Percentiles rank a stretch among this genome's conserved stretches.
Evolutionary conservation across 306 rosid genomes (phyloP).

Genomic region (Cucurbita moschata): DNA sequence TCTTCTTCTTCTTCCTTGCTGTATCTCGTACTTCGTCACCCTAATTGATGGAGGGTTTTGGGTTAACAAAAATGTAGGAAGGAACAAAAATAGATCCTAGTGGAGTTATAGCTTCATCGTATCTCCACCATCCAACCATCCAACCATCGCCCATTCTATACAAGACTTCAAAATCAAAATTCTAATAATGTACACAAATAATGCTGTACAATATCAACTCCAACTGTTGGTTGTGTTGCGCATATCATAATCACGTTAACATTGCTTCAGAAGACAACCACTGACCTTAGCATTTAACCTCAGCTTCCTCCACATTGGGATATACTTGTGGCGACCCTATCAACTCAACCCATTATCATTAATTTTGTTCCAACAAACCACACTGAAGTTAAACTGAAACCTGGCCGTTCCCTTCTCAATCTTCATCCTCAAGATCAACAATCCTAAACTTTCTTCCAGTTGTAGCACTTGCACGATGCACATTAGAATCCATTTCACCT

Average conservation of each 20-base stretch:
- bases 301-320: too few species aligned
- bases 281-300: background rate
- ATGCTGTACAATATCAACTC: background rate
- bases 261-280: background rate
- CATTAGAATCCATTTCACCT: slow-evolving; percentile 32
- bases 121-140: too few species aligned
- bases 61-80: too few species aligned
- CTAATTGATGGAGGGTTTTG: too few species aligned
- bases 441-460: slow-evolving; percentile 64
- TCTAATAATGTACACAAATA: background rate
- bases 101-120: too few species aligned
- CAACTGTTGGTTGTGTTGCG: background rate
- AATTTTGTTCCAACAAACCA: background rate
- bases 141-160: too few species aligned
- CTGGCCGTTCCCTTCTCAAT: slow-evolving; percentile 21
- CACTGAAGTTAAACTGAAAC: background rate
- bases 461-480: slow-evolving; percentile 18
- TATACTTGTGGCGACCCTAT: background rate
- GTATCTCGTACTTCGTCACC: too few species aligned
- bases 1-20: too few species aligned
- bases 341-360: background rate
- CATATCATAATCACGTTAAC: background rate
- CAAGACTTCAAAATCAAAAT: background rate
- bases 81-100: too few species aligned
- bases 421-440: slow-evolving; percentile 67